Evolutionary conservation across 352 stramenopile genomes (phyloP).

Genomic region (Thraustotheca clavata): DNA sequence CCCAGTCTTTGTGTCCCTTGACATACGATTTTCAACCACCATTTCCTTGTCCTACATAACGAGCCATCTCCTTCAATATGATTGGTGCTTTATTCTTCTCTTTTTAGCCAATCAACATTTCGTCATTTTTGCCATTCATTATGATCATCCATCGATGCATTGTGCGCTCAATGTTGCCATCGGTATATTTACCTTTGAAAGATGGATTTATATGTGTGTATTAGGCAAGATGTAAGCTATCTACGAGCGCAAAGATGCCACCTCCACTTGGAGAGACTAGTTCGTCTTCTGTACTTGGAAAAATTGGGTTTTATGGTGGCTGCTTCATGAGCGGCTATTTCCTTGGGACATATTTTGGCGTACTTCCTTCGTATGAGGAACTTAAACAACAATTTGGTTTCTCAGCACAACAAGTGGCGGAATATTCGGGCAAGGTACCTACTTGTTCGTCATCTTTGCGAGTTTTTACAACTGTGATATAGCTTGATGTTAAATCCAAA

Average conservation of each 20-base stretch:
- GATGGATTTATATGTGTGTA: no score
- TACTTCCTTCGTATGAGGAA: conserved; percentile 52
- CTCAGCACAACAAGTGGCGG: conserved; percentile 22
- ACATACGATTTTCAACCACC: no score
- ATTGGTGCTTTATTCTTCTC: background rate
- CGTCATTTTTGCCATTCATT: background rate
- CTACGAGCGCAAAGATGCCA: conserved; percentile 8
- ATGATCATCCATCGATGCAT: background rate
- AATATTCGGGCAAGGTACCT: conserved; percentile 41
- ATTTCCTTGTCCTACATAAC: no score
- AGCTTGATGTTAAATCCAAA: conserved; percentile 71
- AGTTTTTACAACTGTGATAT: background rate
- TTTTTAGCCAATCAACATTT: conserved; percentile 3
- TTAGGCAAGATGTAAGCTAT: background rate
- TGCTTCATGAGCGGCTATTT: conserved; percentile 35
- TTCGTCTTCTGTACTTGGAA: background rate
- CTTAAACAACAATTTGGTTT: conserved; percentile 32
- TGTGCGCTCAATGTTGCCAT: no score
- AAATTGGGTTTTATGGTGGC: conserved; percentile 31
- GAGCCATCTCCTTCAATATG: no score
- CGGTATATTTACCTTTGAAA: no score
- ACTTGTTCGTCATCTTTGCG: background rate
- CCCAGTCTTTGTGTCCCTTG: no score
- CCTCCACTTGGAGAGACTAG: conserved; percentile 8
- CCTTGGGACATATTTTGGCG: conserved; percentile 59